These are phyloP conservation scores for Fraxinus sp. DNA, from an alignment of 305 asterid species.

Conservation along the genomic window DNA sequence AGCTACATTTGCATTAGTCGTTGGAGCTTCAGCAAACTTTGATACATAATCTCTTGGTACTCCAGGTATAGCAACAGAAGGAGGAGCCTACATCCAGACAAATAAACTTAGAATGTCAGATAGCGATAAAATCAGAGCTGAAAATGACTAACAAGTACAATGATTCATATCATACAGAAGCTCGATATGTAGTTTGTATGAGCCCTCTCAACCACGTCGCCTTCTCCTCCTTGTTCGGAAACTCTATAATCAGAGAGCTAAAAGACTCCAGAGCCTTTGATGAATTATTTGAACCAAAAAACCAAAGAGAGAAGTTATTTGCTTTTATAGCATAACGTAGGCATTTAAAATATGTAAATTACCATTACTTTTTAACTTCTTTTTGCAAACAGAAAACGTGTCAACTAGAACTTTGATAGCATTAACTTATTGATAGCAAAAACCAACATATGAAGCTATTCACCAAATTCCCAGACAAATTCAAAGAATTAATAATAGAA, in stretches of 20 bases:
- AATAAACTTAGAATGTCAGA: slow-evolving; percentile 19
- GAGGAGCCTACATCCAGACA: slow-evolving; percentile 68
- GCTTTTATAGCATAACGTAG: slow-evolving; percentile 11
- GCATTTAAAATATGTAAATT: slow-evolving; percentile 6
- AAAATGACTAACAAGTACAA: slow-evolving; percentile 20
- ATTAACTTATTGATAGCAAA: slow-evolving; percentile 8
- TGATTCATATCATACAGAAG: slow-evolving; percentile 74
- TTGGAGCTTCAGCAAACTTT: slow-evolving; percentile 49
- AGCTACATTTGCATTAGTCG: slow-evolving; percentile 49
- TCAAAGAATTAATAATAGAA: background rate
- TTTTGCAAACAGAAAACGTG: background rate
- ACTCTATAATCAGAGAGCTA: slow-evolving; percentile 78
- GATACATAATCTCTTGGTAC: slow-evolving; percentile 50
- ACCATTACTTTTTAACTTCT: background rate
- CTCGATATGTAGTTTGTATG: slow-evolving; percentile 86
- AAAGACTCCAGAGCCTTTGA: slow-evolving; percentile 86
- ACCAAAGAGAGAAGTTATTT: slow-evolving; percentile 13
- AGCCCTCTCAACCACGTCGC: slow-evolving; percentile 80
- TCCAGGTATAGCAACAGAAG: slow-evolving; percentile 74
- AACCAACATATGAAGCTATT: slow-evolving; percentile 21
- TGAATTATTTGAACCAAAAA: slow-evolving; percentile 21
- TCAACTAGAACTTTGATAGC: slow-evolving; percentile 3
- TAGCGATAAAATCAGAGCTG: slow-evolving; percentile 20
- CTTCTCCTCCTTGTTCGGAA: slow-evolving; percentile 74
- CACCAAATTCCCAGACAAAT: slow-evolving; percentile 10